A percentile compares a stretch with the other conserved stretches of the same genome.
These are phyloP conservation scores for Trametes meyenii DNA, from an alignment of 768 basidiomycete species.

Conservation along the genomic window DNA sequence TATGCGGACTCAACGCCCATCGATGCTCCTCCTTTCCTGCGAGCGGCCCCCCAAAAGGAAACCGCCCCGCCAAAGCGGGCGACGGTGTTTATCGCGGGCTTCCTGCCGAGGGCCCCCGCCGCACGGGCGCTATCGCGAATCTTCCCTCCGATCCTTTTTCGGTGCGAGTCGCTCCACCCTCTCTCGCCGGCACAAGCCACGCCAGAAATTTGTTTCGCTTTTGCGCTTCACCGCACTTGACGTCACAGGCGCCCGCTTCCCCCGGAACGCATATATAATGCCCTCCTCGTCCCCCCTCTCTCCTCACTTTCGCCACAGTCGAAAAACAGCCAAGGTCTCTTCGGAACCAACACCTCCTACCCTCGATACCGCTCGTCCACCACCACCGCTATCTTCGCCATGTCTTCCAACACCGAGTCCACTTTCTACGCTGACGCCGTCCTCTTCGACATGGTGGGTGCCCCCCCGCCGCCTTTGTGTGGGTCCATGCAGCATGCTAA, in stretches of 20 bases:
- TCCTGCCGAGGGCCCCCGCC: slow-evolving; percentile 16
- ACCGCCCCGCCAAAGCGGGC: neutral
- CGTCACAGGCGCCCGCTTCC: slow-evolving; percentile 13
- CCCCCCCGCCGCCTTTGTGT: neutral
- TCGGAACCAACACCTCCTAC: slow-evolving; percentile 1
- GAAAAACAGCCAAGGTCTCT: neutral
- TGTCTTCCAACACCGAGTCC: slow-evolving; percentile 25
- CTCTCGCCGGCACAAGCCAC: neutral
- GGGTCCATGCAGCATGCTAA: slow-evolving; percentile 6
- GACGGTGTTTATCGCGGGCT: slow-evolving; percentile 4
- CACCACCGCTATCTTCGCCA: slow-evolving; percentile 6
- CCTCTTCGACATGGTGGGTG: slow-evolving; percentile 67
- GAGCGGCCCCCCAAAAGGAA: slow-evolving; percentile 2
- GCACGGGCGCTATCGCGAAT: slow-evolving; percentile 17
- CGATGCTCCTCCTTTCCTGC: slow-evolving; percentile 14
- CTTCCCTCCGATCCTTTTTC: slow-evolving; percentile 7
- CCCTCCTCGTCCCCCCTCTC: neutral
- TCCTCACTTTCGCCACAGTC: slow-evolving; percentile 11
- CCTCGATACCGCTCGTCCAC: slow-evolving; percentile 12
- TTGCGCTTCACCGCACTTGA: slow-evolving; percentile 4
- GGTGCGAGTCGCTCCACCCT: slow-evolving; percentile 9
- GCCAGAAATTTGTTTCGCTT: slow-evolving; percentile 11
- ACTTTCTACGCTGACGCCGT: slow-evolving; percentile 59
- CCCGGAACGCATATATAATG: slow-evolving; percentile 7
- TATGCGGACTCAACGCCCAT: slow-evolving; percentile 23